These are phyloP conservation scores for Boletus sp. DNA, from an alignment of 1,284 basidiomycete genomes.

Conservation along the genomic window DNA sequence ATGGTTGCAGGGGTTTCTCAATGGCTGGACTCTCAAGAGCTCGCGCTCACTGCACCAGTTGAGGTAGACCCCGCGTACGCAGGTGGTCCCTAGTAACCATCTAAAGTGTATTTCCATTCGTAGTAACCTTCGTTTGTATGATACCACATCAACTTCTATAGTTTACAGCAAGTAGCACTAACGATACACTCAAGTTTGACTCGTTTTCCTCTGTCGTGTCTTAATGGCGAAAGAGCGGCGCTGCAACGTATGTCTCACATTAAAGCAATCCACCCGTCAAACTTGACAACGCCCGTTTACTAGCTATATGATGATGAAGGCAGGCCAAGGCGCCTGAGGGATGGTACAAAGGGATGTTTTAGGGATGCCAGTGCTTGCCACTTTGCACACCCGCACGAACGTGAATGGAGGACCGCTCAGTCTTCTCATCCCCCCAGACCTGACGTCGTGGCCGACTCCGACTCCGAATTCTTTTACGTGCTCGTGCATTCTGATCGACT, in stretches of 20 bases:
- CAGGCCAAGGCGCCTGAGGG: conserved; percentile 19
- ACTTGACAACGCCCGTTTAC: conserved; percentile 8
- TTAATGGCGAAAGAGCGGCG: conserved; percentile 23
- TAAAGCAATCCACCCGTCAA: background rate
- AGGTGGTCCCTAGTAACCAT: background rate
- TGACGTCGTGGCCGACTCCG: conserved; percentile 22
- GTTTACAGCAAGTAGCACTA: no score
- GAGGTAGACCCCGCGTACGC: background rate
- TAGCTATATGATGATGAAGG: conserved; percentile 32
- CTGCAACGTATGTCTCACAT: conserved; percentile 29
- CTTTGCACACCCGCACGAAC: conserved; percentile 31
- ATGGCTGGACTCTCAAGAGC: conserved; percentile 31
- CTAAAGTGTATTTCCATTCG: conserved; percentile 13
- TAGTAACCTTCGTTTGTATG: conserved; percentile 21
- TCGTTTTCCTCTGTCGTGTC: background rate
- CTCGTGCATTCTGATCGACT: conserved; percentile 10
- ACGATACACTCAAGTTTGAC: background rate
- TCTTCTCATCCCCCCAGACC: conserved; percentile 25
- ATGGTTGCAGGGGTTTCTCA: conserved; percentile 30
- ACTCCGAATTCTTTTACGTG: conserved; percentile 25
- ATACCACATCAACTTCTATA: conserved; percentile 13
- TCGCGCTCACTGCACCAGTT: conserved; percentile 23
- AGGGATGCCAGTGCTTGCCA: conserved; percentile 20
- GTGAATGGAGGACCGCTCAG: conserved; percentile 23
- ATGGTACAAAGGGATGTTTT: conserved; percentile 23